These are phyloP conservation scores for Elaeis oleifera DNA, from an alignment of 202 grass and related monocot genomes.

Conservation along the genomic window DNA sequence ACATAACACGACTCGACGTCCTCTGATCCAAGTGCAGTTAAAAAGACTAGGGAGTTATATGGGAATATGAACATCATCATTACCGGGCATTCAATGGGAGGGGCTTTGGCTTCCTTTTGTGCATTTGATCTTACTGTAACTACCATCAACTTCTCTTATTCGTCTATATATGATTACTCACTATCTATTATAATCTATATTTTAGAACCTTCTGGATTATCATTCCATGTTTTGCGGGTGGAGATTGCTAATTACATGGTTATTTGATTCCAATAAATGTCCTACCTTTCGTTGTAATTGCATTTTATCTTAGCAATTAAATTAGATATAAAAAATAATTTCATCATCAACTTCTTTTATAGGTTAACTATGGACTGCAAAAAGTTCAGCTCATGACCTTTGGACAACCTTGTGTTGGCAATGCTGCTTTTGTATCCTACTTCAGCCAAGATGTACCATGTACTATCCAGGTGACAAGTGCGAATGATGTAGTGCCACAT, in stretches of 20 bases:
- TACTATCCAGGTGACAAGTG: conserved; percentile 66
- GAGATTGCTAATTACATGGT: neutral
- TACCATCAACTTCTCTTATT: conserved; percentile 4
- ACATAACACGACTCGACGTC: conserved; percentile 66
- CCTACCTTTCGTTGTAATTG: too few relatives aligned
- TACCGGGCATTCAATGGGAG: conserved; percentile 89
- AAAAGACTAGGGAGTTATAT: conserved; percentile 46
- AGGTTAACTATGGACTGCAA: conserved; percentile 62
- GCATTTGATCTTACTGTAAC: conserved; percentile 87
- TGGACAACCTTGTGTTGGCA: conserved; percentile 87
- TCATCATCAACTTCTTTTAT: conserved; percentile 18
- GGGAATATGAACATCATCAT: conserved; percentile 56
- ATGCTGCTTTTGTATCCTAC: conserved; percentile 78
- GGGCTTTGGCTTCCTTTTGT: conserved; percentile 83
- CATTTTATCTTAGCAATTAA: too few relatives aligned
- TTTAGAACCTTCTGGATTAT: too few relatives aligned
- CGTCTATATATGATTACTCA: neutral
- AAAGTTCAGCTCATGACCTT: conserved; percentile 73
- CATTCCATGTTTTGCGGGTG: too few relatives aligned
- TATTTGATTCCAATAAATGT: neutral
- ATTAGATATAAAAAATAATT: neutral
- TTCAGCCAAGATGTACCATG: conserved; percentile 55
- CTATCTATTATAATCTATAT: too few relatives aligned
- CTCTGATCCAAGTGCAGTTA: conserved; percentile 53
- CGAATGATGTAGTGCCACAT: conserved; percentile 89